Base-by-base conservation (phyloP, 805 yeast genomes). In the Zygotorulaspora chibaensis region DNA sequence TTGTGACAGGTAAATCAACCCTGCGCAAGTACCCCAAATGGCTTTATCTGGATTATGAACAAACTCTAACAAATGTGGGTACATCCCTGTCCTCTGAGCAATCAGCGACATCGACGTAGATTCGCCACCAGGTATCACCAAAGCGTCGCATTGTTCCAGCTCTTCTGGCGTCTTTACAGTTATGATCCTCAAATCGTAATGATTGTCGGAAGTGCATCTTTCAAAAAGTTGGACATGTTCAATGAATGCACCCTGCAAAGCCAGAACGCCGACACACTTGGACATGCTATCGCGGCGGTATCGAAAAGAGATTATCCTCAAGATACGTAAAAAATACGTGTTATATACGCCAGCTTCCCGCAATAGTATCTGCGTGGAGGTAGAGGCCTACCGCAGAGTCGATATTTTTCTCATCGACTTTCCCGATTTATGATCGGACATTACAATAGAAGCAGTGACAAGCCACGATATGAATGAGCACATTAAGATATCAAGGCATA, bases 21-120 rank as follows among this genome's bases (percentile, higher is more conserved):
- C 95, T 2, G 95, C 95, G 64, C 95, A 86, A 1, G 95, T 86
- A 0, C 95, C 95, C 95, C 95, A 86, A 10, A 80, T 75, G 1
- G 86, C 81, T 49, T 75, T 76, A 16, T 67, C 66, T 7, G 73
- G 66, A 39, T 73, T 70, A 18, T 52, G 58, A 15, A 81, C 77
- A 60, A 76, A 79, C 10, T 68, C 59, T 34, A 71, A 63, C 44
- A 85, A 66, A 2, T 84, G 83, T 20, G 72, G 71, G 15, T 81
- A 65, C 55, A 85, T 58, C 1, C 77, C 76, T 0, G 81, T 75
- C 44, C 88, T 67, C 59, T 83, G 84, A 1, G 91, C 84, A 29
- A 85, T 77, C 25, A 83, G 67, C 0, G 90, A 81, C 52, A 86
- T 84, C 2, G 87, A 61, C 1, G 87, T 81, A 26, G 83, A 76